These are phyloP conservation scores for Suillus brevipes DNA, from an alignment of 768 basidiomycete species.

Conservation along the genomic window DNA sequence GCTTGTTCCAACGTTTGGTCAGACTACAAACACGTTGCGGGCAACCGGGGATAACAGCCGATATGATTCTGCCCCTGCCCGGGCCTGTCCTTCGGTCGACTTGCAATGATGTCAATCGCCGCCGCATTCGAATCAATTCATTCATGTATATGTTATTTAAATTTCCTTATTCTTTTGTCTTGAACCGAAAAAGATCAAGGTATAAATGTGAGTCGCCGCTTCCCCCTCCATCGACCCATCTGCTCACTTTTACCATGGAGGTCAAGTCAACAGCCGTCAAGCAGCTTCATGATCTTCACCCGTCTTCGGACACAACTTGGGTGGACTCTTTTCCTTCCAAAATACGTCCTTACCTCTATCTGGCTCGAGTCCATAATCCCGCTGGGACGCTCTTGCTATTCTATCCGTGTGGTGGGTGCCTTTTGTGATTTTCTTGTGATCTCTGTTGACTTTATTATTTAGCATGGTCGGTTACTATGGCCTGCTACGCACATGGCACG, in stretches of 20 bases:
- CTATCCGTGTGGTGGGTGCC: background rate
- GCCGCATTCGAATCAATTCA: no score
- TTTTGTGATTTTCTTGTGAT: background rate
- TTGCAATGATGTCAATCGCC: no score
- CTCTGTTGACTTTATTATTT: background rate
- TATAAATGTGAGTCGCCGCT: background rate
- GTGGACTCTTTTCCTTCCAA: background rate
- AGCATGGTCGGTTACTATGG: conserved; percentile 2
- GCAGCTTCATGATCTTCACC: background rate
- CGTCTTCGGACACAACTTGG: background rate
- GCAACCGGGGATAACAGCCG: no score
- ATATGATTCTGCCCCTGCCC: no score
- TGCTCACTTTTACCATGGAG: background rate
- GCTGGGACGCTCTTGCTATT: background rate
- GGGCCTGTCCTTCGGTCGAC: no score
- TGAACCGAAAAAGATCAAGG: background rate
- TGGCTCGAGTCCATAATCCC: background rate
- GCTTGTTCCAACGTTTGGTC: no score
- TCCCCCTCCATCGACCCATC: background rate
- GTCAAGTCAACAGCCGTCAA: background rate
- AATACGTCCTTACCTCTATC: background rate
- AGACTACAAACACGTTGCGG: no score
- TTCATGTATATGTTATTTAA: background rate
- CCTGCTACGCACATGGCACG: background rate
- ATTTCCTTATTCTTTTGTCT: background rate